Evolutionary conservation across 805 yeast genomes (phyloP).

Genomic region (Monosporozyma siamensis): DNA sequence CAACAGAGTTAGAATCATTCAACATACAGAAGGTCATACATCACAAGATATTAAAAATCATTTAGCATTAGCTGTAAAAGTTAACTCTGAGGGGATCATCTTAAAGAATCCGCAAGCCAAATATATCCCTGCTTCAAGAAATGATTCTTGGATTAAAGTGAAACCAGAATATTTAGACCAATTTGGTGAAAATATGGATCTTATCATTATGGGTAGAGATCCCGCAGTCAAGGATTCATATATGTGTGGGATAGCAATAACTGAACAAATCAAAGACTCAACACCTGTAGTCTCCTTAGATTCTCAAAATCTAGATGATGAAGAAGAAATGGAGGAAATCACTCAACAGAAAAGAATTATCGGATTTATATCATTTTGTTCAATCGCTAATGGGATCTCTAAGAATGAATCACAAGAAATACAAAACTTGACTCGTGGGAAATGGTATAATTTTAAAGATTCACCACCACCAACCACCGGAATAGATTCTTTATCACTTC

Average conservation of each 20-base stretch:
- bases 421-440: conserved; percentile 44
- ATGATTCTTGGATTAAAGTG: conserved; percentile 71
- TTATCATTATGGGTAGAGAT: conserved; percentile 69
- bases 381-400: conserved; percentile 79
- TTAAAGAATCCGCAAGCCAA: conserved; percentile 52
- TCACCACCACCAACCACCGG: conserved; percentile 32
- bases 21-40: conserved; percentile 32
- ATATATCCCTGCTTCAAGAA: conserved; percentile 54
- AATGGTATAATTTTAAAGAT: conserved; percentile 45
- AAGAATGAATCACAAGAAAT: conserved; percentile 51
- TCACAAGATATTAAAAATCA: conserved; percentile 48
- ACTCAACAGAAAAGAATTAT: conserved; percentile 9
- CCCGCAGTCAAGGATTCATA: conserved; percentile 61
- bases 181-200: conserved; percentile 79
- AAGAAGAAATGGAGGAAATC: conserved; percentile 9
- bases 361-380: conserved; percentile 57
- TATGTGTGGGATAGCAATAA: conserved; percentile 59
- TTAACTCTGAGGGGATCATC: conserved; percentile 73
- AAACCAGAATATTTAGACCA: conserved; percentile 86
- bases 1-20: conserved; percentile 42
- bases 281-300: conserved; percentile 14
- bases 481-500: conserved; percentile 18
- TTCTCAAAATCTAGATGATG: conserved; percentile 4
- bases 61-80: conserved; percentile 47
- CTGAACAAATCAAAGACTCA: conserved; percentile 13